A percentile compares a stretch with the other conserved stretches of the same genome.
Conservation (phyloP, 1,284 basidiomycete species). For the Acaromyces ingoldii region DNA sequence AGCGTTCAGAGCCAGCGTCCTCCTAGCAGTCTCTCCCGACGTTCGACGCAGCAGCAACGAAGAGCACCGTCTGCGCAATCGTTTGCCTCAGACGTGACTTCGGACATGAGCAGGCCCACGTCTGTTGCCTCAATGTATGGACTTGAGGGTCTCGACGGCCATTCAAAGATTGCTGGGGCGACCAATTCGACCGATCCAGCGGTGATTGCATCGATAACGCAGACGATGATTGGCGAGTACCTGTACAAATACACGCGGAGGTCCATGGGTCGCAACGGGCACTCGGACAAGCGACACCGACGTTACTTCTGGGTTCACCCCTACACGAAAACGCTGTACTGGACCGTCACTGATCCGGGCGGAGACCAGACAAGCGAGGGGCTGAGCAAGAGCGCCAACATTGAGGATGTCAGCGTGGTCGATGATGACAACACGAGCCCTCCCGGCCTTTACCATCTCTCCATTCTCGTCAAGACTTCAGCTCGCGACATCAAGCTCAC, state of each 20-base stretch:
- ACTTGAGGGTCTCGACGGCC: conserved; percentile 20
- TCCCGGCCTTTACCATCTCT: conserved; percentile 84
- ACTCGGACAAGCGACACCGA: conserved; percentile 83
- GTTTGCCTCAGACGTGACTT: conserved; percentile 41
- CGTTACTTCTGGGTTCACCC: conserved; percentile 99
- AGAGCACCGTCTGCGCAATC: conserved; percentile 26
- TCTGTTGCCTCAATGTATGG: conserved; percentile 30
- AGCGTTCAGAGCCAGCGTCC: no score
- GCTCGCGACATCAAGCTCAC: conserved; percentile 97
- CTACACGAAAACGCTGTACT: conserved; percentile 95
- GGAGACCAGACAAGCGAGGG: conserved; percentile 79
- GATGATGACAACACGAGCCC: conserved; percentile 89
- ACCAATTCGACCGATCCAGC: conserved; percentile 37
- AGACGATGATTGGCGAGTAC: conserved; percentile 99
- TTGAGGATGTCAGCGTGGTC: conserved; percentile 82
- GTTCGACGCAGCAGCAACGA: neutral
- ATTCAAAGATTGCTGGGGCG: conserved; percentile 20
- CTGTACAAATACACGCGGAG: conserved; percentile 94
- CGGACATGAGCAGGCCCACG: conserved; percentile 29
- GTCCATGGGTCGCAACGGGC: conserved; percentile 75
- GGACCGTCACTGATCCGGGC: conserved; percentile 91
- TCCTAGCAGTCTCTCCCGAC: no score
- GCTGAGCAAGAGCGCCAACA: conserved; percentile 95
- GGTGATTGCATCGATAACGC: conserved; percentile 83
- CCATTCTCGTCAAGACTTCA: conserved; percentile 84